Evolutionary conservation across 169 alveolate genomes (phyloP), one percentile per base, ranked within the genome.

Genomic region (Plasmodium coatneyi): DNA sequence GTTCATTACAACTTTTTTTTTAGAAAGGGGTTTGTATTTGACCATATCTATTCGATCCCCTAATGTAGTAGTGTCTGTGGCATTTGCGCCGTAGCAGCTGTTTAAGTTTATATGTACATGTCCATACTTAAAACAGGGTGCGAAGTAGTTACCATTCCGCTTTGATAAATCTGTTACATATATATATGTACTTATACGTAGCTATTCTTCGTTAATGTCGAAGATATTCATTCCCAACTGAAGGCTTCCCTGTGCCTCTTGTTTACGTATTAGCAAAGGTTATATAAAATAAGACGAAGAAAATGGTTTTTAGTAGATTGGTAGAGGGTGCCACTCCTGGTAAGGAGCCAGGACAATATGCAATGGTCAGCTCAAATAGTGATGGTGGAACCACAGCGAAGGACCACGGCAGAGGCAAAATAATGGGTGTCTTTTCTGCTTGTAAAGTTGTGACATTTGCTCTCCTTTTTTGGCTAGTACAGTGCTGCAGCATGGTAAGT

Each of bases 391-490:
- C 16, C 28, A 43, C 22, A 79, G n/a, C 22, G 30, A 22, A 79
- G 12, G n/a, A 79, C 30, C 9, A 16, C 5, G 2, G 39, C 19
- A 79, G 3, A 43, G 49, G 19, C 54, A 79, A 41, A 79, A 79
- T 79, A 79, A 16, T 79, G 32, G 16, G 76, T 66, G 36, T 60
- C n/a, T 16, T 79, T 79, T 14, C 32, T 25, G 19, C 43, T 36
- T 41, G 34, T 41, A 79, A 79, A 79, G 28, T 79, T 79, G 5
- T 79, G 28, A 16, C 16, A 14, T 79, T 41, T 79, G 10, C 84
- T 49, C 56, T 79, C 16, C 54, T 79, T 22, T 19, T 79, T 30
- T 79, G 84, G 84, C 9, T 79, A 79, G 30, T 41, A 43, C 54
- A 79, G 54, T 79, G 84, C 19, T 79, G 41, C 39, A 19, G 12